These are phyloP conservation scores for Saccharomyces hybrid DNA, from an alignment of 1,139 yeast genomes.

Conservation along the genomic window DNA sequence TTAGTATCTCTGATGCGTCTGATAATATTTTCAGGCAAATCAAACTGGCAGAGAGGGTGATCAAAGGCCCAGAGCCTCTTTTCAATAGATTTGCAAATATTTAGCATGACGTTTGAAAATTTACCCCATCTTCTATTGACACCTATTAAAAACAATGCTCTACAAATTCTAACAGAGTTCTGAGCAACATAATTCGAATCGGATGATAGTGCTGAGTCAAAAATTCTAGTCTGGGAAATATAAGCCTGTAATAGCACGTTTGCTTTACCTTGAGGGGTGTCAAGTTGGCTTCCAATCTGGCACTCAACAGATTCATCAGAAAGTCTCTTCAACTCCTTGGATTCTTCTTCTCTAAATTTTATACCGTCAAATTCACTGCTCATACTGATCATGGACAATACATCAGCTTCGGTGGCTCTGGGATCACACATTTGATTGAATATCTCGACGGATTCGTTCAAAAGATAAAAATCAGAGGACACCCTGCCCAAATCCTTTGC, in stretches of 20 bases:
- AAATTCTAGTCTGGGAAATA: slow-evolving; percentile 65
- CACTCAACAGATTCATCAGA: slow-evolving; percentile 62
- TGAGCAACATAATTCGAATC: slow-evolving; percentile 94
- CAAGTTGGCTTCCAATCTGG: slow-evolving; percentile 73
- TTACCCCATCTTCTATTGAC: slow-evolving; percentile 85
- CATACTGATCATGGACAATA: slow-evolving; percentile 81
- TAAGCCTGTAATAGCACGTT: slow-evolving; percentile 82
- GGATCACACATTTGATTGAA: slow-evolving; percentile 84
- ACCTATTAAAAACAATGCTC: slow-evolving; percentile 84
- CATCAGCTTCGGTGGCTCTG: slow-evolving; percentile 85
- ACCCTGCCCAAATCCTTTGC: slow-evolving; percentile 89
- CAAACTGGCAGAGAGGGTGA: slow-evolving; percentile 87
- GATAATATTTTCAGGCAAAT: slow-evolving; percentile 59
- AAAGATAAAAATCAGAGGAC: slow-evolving; percentile 86
- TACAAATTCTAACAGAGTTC: slow-evolving; percentile 83
- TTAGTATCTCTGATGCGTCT: slow-evolving; percentile 56
- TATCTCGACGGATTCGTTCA: slow-evolving; percentile 79
- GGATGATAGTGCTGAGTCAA: slow-evolving; percentile 75
- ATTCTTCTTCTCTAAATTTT: slow-evolving; percentile 83
- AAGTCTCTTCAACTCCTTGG: slow-evolving; percentile 57
- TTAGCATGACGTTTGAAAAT: slow-evolving; percentile 63
- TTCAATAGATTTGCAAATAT: slow-evolving; percentile 82
- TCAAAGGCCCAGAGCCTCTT: slow-evolving; percentile 81
- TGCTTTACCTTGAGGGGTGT: slow-evolving; percentile 78
- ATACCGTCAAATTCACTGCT: slow-evolving; percentile 92